Conservation (phyloP, 345 rosid genomes). For the Hibiscus trionum region DNA sequence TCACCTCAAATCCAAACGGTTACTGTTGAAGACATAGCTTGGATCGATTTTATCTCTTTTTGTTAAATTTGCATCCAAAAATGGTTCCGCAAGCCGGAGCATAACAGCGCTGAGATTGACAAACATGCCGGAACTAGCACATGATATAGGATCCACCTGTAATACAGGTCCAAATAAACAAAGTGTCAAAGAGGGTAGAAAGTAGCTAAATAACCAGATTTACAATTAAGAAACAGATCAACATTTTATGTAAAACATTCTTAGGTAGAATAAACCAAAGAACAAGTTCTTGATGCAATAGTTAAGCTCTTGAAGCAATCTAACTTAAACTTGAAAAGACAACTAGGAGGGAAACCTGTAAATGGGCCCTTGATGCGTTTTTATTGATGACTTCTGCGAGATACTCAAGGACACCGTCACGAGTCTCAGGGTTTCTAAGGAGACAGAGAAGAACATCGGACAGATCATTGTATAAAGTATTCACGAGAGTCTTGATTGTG, state of each 20-base stretch:
- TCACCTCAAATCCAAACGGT: slow-evolving; percentile 79
- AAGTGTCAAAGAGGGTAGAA: neutral
- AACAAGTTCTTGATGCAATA: neutral
- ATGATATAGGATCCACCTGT: slow-evolving; percentile 87
- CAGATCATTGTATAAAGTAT: slow-evolving; percentile 59
- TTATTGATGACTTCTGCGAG: slow-evolving; percentile 94
- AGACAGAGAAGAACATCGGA: slow-evolving; percentile 61
- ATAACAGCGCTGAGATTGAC: slow-evolving; percentile 91
- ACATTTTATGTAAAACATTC: neutral
- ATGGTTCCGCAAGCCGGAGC: slow-evolving; percentile 91
- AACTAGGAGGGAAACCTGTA: slow-evolving; percentile 47
- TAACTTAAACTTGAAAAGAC: neutral
- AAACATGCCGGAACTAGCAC: slow-evolving; percentile 99
- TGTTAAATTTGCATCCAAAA: slow-evolving; percentile 66
- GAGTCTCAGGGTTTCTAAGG: slow-evolving; percentile 61
- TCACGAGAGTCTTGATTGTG: slow-evolving; percentile 75
- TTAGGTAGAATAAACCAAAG: neutral
- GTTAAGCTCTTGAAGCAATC: neutral
- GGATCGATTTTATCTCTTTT: slow-evolving; percentile 89
- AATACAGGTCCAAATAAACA: slow-evolving; percentile 13
- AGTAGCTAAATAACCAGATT: neutral
- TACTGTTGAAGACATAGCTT: slow-evolving; percentile 57
- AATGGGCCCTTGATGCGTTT: slow-evolving; percentile 79
- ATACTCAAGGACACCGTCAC: slow-evolving; percentile 81
- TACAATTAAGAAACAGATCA: neutral